phyloP scores from a whole-genome alignment of 108 stramenopile species.

The Cyclostephanos tholiformis region DNA sequence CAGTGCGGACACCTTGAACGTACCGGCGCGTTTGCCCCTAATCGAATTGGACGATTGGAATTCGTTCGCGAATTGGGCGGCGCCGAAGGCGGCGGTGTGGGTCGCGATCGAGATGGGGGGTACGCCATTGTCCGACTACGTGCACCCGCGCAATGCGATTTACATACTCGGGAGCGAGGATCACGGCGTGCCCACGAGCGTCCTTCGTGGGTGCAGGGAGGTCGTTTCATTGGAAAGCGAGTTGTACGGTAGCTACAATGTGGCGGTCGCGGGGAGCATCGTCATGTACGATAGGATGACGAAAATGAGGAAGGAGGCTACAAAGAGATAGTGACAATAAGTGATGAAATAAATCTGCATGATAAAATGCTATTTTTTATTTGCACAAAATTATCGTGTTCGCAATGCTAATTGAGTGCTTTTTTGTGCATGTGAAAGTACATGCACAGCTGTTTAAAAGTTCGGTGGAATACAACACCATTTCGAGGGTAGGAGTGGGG shows the following conservation, averaged over 20 bases:
- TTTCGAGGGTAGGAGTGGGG: too few relatives aligned
- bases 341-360: too few relatives aligned
- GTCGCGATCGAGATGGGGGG: conserved; percentile 61
- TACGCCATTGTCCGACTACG: conserved; percentile 36
- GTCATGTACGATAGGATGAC: conserved; percentile 55
- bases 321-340: too few relatives aligned
- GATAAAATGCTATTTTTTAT: too few relatives aligned
- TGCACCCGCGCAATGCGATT: conserved; percentile 49
- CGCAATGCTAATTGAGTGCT: too few relatives aligned
- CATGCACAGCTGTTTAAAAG: too few relatives aligned
- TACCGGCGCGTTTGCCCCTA: conserved; percentile 41
- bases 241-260: conserved; percentile 51
- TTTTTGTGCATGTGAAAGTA: too few relatives aligned
- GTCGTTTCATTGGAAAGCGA: conserved; percentile 52
- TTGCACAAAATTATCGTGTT: too few relatives aligned
- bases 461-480: too few relatives aligned
- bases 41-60: conserved; percentile 51
- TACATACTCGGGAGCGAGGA: conserved; percentile 56
- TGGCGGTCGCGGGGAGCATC: conserved; percentile 52
- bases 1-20: conserved; percentile 43
- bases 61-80: conserved; percentile 32
- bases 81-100: conserved; percentile 42
- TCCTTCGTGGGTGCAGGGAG: conserved; percentile 41
- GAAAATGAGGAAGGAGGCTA: conserved; percentile 25
- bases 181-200: conserved; percentile 45